These are phyloP conservation scores for Sarcomyxa edulis DNA, from an alignment of 768 basidiomycete species.

Conservation along the genomic window DNA sequence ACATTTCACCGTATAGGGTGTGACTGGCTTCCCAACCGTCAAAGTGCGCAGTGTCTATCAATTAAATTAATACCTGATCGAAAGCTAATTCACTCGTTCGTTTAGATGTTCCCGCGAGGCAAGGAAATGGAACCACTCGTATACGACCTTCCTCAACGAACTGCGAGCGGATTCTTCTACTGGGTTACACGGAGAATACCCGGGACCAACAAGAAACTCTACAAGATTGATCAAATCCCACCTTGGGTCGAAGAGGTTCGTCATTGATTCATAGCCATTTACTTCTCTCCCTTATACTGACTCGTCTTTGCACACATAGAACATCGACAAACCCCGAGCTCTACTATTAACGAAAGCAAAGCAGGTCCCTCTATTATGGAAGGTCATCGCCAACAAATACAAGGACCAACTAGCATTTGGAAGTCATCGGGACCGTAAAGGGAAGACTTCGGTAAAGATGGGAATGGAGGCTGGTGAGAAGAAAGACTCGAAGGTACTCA, in stretches of 20 bases:
- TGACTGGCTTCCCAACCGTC: constrained; percentile 91
- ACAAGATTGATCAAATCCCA: constrained; percentile 48
- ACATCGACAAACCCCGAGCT: constrained; percentile 43
- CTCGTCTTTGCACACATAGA: constrained; percentile 12
- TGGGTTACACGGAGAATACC: constrained; percentile 76
- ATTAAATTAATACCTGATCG: too few relatives aligned
- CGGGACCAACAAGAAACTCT: constrained; percentile 58
- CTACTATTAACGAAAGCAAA: constrained; percentile 73
- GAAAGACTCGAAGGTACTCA: constrained; percentile 61
- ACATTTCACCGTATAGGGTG: constrained; percentile 33
- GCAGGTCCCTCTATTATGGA: constrained; percentile 75
- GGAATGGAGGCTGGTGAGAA: constrained; percentile 52
- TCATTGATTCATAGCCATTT: constrained; percentile 5
- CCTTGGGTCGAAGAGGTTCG: constrained; percentile 68
- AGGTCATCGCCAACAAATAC: constrained; percentile 72
- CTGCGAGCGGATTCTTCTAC: constrained; percentile 66
- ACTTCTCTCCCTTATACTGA: not conserved
- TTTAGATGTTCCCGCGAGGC: constrained; percentile 75
- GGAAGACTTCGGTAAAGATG: constrained; percentile 48
- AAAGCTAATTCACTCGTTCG: constrained; percentile 4
- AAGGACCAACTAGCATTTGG: constrained; percentile 56
- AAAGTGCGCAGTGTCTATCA: constrained; percentile 49
- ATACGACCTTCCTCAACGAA: constrained; percentile 68
- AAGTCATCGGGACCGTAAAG: constrained; percentile 61
- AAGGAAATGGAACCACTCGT: constrained; percentile 51